phyloP scores from a whole-genome alignment of 192 early-diverging fungal genomes.

The Haplosporangium gracile region DNA sequence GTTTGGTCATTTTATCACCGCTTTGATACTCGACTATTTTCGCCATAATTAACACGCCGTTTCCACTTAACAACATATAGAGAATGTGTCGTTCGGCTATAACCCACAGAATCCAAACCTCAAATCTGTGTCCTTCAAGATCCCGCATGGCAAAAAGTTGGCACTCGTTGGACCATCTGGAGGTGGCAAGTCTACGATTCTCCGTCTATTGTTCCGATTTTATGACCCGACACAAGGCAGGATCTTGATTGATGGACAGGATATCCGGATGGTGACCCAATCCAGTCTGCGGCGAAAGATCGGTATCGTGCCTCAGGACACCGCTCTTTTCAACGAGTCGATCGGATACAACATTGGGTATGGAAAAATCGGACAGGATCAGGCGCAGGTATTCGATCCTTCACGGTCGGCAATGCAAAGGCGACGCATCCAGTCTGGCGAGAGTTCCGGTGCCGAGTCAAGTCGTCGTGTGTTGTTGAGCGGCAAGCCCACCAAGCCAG shows the following conservation, averaged over 20 bases:
- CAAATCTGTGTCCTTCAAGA: conserved; percentile 79
- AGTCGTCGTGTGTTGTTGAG: conserved; percentile 22
- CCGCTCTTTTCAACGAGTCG: conserved; percentile 88
- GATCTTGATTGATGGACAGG: conserved; percentile 89
- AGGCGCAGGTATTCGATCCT: conserved; percentile 66
- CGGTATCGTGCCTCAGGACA: conserved; percentile 91
- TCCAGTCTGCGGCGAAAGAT: conserved; percentile 82
- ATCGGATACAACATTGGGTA: conserved; percentile 94
- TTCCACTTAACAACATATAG: conserved; percentile 20
- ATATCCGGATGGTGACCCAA: conserved; percentile 80
- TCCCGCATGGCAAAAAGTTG: conserved; percentile 86
- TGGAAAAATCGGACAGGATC: conserved; percentile 74
- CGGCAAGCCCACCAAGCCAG: conserved; percentile 14
- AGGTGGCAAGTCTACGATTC: conserved; percentile 90
- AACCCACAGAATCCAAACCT: conserved; percentile 66
- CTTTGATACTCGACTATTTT: background rate
- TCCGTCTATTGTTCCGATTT: conserved; percentile 92
- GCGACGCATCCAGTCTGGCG: conserved; percentile 2
- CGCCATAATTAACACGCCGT: background rate
- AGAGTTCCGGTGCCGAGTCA: conserved; percentile 15
- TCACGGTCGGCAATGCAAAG: background rate
- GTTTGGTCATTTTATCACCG: background rate
- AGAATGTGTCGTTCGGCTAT: conserved; percentile 94
- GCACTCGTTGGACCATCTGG: conserved; percentile 96
- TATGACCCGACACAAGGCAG: conserved; percentile 87